phyloP scores from a whole-genome alignment of 345 rosid species.

The Eucalyptus pauciflora region DNA sequence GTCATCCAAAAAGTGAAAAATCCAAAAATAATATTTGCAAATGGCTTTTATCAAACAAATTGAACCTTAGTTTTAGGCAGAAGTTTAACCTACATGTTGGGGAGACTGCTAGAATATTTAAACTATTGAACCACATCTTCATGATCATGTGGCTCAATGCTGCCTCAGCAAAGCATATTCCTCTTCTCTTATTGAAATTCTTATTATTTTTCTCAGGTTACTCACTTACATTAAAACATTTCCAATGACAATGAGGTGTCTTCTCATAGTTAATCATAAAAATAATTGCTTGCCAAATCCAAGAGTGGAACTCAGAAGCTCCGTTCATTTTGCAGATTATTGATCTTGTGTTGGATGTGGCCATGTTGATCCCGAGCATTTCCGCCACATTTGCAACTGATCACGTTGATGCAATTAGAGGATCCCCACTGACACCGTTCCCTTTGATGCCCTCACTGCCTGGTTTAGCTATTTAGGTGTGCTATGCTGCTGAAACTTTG shows the following conservation, averaged over 20 bases:
- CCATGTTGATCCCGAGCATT: not conserved
- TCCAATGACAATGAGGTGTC: not conserved
- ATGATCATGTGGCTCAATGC: not conserved
- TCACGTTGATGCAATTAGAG: not conserved
- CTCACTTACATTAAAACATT: not conserved
- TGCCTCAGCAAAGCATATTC: not conserved
- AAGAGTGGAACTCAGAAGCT: not conserved
- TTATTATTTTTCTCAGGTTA: not conserved
- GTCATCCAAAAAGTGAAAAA: too few relatives aligned
- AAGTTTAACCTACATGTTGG: not conserved
- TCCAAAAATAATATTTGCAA: too few relatives aligned
- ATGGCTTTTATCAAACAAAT: not conserved
- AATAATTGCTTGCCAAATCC: not conserved
- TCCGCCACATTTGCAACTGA: not conserved
- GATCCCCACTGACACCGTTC: not conserved
- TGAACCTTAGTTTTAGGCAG: not conserved
- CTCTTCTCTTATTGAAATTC: not conserved
- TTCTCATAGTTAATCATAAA: not conserved
- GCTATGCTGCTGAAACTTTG: constrained; percentile 27
- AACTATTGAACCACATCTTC: not conserved
- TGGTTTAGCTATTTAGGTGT: constrained; percentile 6
- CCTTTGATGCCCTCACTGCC: not conserved
- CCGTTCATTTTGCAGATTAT: not conserved
- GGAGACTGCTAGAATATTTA: not conserved
- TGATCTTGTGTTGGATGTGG: not conserved